phyloP scores from a whole-genome alignment of 768 basidiomycete species.

The Lactarius indigo region DNA sequence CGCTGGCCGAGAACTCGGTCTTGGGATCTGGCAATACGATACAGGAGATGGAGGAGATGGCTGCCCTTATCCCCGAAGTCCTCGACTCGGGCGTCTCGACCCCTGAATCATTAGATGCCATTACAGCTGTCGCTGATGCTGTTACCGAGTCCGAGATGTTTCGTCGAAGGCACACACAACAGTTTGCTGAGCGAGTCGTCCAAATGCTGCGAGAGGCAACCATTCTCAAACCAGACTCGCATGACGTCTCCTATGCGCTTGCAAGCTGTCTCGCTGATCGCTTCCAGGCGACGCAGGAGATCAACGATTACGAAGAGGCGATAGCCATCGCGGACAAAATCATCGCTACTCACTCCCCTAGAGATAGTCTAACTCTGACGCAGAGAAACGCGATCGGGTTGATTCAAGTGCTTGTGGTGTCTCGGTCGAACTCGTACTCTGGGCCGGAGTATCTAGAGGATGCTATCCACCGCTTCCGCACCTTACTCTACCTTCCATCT shows the following conservation, averaged over 20 bases:
- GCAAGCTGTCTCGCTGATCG: too few species aligned
- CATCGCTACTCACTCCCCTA: too few species aligned
- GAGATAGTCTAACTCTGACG: too few species aligned
- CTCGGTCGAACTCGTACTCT: too few species aligned
- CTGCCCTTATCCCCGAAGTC: background rate
- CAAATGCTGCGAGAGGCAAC: background rate
- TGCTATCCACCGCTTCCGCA: too few species aligned
- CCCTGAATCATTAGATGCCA: too few species aligned
- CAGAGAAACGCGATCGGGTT: too few species aligned
- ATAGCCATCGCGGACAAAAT: background rate
- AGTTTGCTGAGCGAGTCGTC: background rate
- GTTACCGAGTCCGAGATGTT: too few species aligned
- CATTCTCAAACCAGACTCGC: background rate
- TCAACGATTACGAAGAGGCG: background rate
- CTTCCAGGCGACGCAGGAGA: background rate
- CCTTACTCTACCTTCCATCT: background rate
- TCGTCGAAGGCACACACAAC: background rate
- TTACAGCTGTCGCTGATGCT: too few species aligned
- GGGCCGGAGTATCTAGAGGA: too few species aligned
- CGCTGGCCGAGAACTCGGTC: background rate
- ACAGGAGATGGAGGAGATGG: conserved; percentile 2
- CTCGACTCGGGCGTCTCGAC: background rate
- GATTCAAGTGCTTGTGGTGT: too few species aligned
- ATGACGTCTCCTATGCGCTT: background rate
- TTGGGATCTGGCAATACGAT: background rate